These are phyloP conservation scores for Paraglomus brasilianum DNA, from an alignment of 192 early-diverging fungal genomes.

Conservation along the genomic window DNA sequence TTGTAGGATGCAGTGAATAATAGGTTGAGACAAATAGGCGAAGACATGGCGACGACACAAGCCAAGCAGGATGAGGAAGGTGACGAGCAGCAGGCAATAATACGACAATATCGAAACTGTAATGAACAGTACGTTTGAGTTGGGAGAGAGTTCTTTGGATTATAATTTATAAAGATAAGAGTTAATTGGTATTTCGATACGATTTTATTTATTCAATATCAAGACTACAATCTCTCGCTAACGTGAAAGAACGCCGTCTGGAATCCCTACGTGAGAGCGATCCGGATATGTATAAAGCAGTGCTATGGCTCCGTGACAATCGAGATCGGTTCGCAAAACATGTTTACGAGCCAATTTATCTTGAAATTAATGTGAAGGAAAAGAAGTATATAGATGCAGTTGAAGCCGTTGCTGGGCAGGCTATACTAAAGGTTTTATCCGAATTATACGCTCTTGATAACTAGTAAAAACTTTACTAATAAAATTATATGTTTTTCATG, in stretches of 20 bases:
- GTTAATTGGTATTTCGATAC: neutral
- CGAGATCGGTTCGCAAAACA: slow-evolving; percentile 58
- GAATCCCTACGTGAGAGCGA: slow-evolving; percentile 48
- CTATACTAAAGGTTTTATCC: neutral
- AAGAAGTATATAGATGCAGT: slow-evolving; percentile 60
- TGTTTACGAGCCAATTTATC: slow-evolving; percentile 70
- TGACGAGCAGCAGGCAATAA: neutral
- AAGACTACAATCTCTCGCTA: slow-evolving; percentile 60
- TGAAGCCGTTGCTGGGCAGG: slow-evolving; percentile 45
- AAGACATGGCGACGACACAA: slow-evolving; percentile 19
- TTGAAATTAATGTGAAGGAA: slow-evolving; percentile 73
- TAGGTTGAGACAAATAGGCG: slow-evolving; percentile 14
- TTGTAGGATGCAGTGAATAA: slow-evolving; percentile 31
- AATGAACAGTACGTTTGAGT: slow-evolving; percentile 27
- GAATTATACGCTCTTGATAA: neutral
- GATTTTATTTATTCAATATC: slow-evolving; percentile 18
- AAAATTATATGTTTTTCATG: slow-evolving; percentile 15
- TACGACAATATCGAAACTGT: neutral
- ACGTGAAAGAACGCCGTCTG: slow-evolving; percentile 55
- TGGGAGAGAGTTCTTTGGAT: slow-evolving; percentile 30
- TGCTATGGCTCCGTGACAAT: slow-evolving; percentile 70
- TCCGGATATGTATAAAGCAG: slow-evolving; percentile 57
- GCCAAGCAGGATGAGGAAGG: neutral
- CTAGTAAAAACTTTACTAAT: neutral
- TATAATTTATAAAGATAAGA: neutral